phyloP scores from a whole-genome alignment of 441 rosid genomes.

The Jatropha multifida region DNA sequence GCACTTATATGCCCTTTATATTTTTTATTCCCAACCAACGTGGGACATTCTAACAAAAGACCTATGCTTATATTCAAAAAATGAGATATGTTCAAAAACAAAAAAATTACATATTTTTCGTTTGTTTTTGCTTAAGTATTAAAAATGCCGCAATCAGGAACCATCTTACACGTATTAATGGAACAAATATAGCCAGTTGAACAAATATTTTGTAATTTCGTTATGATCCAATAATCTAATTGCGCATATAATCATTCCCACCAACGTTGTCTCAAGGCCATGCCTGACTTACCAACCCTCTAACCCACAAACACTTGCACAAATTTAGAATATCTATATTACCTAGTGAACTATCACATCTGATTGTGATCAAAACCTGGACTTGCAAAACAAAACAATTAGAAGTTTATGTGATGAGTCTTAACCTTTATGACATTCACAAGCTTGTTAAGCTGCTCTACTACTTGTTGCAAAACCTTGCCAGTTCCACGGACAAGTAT shows the following conservation, averaged over 20 bases:
- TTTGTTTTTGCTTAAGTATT: background rate
- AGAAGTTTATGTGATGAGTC: background rate
- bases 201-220: background rate
- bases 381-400: background rate
- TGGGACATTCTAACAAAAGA: background rate
- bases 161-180: background rate
- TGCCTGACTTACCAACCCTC: background rate
- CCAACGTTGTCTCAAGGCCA: background rate
- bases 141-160: background rate
- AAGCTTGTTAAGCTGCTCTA: slow-evolving; percentile 77
- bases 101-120: background rate
- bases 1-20: no score
- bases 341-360: background rate
- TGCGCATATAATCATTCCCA: background rate
- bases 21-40: no score
- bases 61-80: background rate
- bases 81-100: background rate
- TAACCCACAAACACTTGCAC: background rate
- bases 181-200: background rate
- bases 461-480: slow-evolving; percentile 64
- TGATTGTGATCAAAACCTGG: background rate
- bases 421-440: slow-evolving; percentile 73
- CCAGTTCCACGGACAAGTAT: slow-evolving; percentile 73
- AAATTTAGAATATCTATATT: background rate
- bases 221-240: background rate